These are phyloP conservation scores for Gonium pectorale DNA, from an alignment of 139 green algal genomes.

Conservation along the genomic window DNA sequence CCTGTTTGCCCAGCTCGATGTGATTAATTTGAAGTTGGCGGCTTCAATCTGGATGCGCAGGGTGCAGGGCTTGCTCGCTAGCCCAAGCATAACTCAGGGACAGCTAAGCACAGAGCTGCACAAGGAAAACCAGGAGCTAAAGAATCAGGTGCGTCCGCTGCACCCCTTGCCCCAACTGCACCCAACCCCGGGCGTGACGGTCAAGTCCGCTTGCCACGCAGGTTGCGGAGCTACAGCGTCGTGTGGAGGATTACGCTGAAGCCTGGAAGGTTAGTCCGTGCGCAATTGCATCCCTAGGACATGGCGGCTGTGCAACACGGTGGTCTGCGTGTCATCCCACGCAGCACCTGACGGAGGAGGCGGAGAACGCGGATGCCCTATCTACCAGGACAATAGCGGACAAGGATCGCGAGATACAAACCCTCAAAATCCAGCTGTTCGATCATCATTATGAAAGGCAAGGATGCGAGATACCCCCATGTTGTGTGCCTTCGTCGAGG, in stretches of 20 bases:
- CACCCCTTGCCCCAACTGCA: neutral
- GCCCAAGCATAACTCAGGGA: constrained; percentile 9
- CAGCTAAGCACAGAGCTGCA: constrained; percentile 26
- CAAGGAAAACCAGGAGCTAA: constrained; percentile 45
- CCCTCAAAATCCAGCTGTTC: constrained; percentile 25
- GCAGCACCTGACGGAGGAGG: constrained; percentile 45
- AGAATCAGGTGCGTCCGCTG: constrained; percentile 5
- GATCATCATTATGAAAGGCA: constrained; percentile 56
- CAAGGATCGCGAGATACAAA: constrained; percentile 39
- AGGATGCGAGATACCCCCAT: too few relatives aligned
- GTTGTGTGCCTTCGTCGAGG: too few relatives aligned
- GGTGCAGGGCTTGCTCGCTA: constrained; percentile 40
- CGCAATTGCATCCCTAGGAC: too few relatives aligned
- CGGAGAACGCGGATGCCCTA: constrained; percentile 42
- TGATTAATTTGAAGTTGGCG: neutral
- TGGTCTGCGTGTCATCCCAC: too few relatives aligned
- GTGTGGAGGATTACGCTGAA: constrained; percentile 33
- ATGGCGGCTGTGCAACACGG: too few relatives aligned
- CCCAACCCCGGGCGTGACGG: too few relatives aligned
- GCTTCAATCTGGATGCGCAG: constrained; percentile 12
- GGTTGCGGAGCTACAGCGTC: constrained; percentile 21
- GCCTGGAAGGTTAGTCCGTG: constrained; percentile 42
- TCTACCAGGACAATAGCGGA: constrained; percentile 21
- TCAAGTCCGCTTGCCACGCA: constrained; percentile 20
- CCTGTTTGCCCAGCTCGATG: neutral